A percentile compares a stretch with the other conserved stretches of the same genome.
Conservation (phyloP, 331 rosid genomes). For the Acacia concinna region DNA sequence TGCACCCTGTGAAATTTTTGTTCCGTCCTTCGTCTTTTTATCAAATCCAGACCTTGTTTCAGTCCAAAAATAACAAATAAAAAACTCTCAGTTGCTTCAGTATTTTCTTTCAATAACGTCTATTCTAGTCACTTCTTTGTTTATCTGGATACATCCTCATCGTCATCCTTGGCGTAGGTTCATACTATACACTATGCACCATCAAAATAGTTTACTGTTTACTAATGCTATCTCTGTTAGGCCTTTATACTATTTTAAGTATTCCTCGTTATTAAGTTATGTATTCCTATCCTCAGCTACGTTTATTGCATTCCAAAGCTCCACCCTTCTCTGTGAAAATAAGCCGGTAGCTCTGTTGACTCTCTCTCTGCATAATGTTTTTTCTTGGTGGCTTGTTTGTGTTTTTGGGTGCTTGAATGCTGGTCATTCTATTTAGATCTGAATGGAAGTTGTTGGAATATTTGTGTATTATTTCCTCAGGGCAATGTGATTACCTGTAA, state of each 20-base stretch:
- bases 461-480: not conserved
- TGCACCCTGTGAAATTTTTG: not conserved
- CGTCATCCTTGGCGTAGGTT: not conserved
- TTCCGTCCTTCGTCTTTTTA: not conserved
- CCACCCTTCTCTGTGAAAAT: not conserved
- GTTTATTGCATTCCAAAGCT: not conserved
- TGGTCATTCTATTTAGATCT: not conserved
- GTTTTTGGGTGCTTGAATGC: not conserved
- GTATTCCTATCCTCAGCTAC: not conserved
- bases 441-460: not conserved
- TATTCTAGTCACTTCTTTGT: too few species aligned
- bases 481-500: not conserved
- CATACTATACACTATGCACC: not conserved
- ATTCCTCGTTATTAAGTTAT: not conserved
- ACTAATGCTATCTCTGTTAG: not conserved
- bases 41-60: not conserved
- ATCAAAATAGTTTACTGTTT: not conserved
- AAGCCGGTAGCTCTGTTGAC: not conserved
- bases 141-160: too few species aligned
- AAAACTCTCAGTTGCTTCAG: too few species aligned
- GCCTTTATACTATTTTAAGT: not conserved
- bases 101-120: too few species aligned
- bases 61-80: too few species aligned
- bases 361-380: not conserved
- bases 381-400: not conserved